Evolutionary conservation across 768 basidiomycete species (phyloP).

Genomic region (Amanita polypyramis): DNA sequence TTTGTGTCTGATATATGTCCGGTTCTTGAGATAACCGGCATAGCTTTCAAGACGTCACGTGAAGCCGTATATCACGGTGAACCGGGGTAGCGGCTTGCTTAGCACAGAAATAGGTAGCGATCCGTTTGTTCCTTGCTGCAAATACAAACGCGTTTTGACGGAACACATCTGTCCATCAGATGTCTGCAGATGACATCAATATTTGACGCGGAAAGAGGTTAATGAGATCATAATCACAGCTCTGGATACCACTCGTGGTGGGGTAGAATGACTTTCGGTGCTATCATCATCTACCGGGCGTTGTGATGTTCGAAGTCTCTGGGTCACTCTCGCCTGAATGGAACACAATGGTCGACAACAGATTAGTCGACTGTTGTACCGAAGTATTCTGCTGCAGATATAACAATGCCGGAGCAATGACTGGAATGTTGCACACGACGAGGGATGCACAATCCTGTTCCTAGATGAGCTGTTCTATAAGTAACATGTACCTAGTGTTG

Average conservation of each 20-base stretch:
- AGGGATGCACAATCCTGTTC: conserved; percentile 23
- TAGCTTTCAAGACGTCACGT: too few relatives aligned
- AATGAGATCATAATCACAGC: too few relatives aligned
- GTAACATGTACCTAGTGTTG: not conserved
- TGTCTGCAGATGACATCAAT: too few relatives aligned
- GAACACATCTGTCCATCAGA: too few relatives aligned
- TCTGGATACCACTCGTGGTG: not conserved
- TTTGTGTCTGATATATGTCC: too few relatives aligned
- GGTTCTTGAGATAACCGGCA: too few relatives aligned
- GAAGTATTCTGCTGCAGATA: not conserved
- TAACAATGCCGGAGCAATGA: not conserved
- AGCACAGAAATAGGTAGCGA: too few relatives aligned
- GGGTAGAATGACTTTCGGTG: not conserved
- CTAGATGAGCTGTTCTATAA: not conserved
- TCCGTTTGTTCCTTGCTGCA: too few relatives aligned
- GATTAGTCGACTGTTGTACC: not conserved
- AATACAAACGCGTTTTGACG: too few relatives aligned
- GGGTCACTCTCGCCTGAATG: not conserved
- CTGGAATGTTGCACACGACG: conserved; percentile 25
- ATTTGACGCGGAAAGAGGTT: too few relatives aligned
- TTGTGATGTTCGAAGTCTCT: not conserved
- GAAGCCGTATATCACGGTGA: too few relatives aligned
- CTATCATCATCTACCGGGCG: not conserved
- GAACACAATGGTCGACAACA: not conserved
- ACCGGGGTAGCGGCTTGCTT: too few relatives aligned